These are phyloP conservation scores for Leccinum solheimii DNA, from an alignment of 1,284 basidiomycete species.

Conservation along the genomic window DNA sequence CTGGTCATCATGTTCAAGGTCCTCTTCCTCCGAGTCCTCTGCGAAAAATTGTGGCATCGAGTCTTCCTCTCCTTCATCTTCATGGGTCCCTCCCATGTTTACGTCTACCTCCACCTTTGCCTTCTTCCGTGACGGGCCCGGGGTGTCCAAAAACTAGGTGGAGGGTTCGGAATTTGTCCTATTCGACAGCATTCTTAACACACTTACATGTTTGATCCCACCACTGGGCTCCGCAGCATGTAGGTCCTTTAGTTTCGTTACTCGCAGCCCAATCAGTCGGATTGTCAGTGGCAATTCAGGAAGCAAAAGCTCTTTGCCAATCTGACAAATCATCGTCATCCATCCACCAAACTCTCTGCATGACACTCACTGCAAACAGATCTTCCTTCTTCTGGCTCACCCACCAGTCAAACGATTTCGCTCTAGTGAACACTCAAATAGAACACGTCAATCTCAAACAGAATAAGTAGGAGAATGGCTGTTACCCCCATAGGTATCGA, in stretches of 20 bases:
- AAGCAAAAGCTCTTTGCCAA: constrained; percentile 79
- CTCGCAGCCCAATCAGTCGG: constrained; percentile 78
- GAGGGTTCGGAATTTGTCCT: neutral
- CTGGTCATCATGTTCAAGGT: constrained; percentile 23
- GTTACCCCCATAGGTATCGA: constrained; percentile 79
- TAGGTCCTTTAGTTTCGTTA: constrained; percentile 85
- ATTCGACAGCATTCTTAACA: neutral
- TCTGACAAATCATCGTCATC: constrained; percentile 41
- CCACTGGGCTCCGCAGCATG: constrained; percentile 45
- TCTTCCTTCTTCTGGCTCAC: constrained; percentile 75
- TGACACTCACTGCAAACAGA: constrained; percentile 62
- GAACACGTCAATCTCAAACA: constrained; percentile 5
- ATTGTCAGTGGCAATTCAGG: constrained; percentile 77
- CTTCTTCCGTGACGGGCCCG: constrained; percentile 42
- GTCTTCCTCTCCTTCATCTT: constrained; percentile 38
- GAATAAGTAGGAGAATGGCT: constrained; percentile 18
- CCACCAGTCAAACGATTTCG: constrained; percentile 75
- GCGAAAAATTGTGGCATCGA: constrained; percentile 60
- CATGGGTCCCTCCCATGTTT: constrained; percentile 11
- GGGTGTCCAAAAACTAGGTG: constrained; percentile 57
- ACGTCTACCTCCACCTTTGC: constrained; percentile 33
- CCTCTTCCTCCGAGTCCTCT: constrained; percentile 29
- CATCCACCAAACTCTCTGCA: constrained; percentile 1
- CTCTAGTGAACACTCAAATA: constrained; percentile 72
- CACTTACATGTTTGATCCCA: constrained; percentile 64